Conservation (phyloP, 345 rosid genomes). For the Camelina hispida region DNA sequence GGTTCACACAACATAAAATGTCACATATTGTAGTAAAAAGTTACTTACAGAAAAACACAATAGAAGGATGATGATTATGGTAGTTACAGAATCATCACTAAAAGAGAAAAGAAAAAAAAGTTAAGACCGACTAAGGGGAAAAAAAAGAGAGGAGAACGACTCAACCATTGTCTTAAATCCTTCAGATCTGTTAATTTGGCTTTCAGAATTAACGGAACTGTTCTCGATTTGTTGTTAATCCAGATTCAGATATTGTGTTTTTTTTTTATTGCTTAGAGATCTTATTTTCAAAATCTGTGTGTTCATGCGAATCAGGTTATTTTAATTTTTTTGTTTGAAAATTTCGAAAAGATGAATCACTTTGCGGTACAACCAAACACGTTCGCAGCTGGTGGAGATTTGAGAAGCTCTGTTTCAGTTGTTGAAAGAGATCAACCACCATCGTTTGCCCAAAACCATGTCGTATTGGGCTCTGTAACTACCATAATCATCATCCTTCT, state of each 20-base stretch:
- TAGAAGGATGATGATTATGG: no score
- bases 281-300: not conserved
- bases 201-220: constrained; percentile 17
- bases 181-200: not conserved
- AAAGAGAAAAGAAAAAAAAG: no score
- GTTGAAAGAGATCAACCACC: constrained; percentile 54
- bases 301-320: constrained; percentile 19
- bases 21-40: no score
- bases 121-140: no score
- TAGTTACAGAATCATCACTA: no score
- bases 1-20: no score
- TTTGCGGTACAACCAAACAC: constrained; percentile 62
- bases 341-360: constrained; percentile 58
- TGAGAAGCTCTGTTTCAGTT: constrained; percentile 48
- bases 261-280: not conserved
- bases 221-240: not conserved
- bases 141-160: no score
- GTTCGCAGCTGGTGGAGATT: constrained; percentile 60
- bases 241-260: not conserved
- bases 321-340: not conserved
- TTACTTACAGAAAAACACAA: no score
- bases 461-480: constrained; percentile 53
- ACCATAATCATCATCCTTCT: constrained; percentile 48
- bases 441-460: constrained; percentile 88
- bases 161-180: not conserved